phyloP scores from a whole-genome alignment of 345 rosid species.

The Hevea brasiliensis region DNA sequence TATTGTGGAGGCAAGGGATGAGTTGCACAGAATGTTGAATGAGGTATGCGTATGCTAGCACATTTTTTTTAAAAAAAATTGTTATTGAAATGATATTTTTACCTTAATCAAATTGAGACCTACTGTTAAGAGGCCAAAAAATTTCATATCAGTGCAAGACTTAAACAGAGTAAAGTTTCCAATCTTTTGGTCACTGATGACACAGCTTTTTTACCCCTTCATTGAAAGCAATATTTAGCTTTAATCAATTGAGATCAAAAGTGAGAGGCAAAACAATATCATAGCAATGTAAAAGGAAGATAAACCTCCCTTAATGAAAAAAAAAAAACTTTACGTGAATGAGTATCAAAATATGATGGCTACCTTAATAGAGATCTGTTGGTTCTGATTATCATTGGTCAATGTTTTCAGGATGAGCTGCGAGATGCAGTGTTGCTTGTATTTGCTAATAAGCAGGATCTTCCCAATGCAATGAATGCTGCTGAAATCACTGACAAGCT shows the following conservation, averaged over 20 bases:
- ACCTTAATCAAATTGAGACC: no score
- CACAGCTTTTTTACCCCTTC: no score
- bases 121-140: no score
- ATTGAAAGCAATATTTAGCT: not conserved
- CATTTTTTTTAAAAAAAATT: no score
- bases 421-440: conserved; percentile 26
- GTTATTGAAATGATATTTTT: no score
- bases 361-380: not conserved
- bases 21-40: conserved; percentile 26
- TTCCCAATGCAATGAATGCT: conserved; percentile 29
- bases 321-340: not conserved
- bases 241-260: not conserved
- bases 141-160: no score
- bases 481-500: conserved; percentile 22
- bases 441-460: conserved; percentile 26
- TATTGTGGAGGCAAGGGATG: conserved; percentile 24
- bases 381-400: not conserved
- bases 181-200: no score
- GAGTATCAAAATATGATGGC: not conserved
- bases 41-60: conserved; percentile 3
- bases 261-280: not conserved
- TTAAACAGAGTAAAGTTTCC: no score
- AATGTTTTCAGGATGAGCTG: conserved; percentile 17
- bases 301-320: not conserved
- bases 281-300: not conserved